Evolutionary conservation across 179 eudicot genomes (phyloP), one percentile per base, ranked within the genome.

Genomic region (Gypsophila paniculata): DNA sequence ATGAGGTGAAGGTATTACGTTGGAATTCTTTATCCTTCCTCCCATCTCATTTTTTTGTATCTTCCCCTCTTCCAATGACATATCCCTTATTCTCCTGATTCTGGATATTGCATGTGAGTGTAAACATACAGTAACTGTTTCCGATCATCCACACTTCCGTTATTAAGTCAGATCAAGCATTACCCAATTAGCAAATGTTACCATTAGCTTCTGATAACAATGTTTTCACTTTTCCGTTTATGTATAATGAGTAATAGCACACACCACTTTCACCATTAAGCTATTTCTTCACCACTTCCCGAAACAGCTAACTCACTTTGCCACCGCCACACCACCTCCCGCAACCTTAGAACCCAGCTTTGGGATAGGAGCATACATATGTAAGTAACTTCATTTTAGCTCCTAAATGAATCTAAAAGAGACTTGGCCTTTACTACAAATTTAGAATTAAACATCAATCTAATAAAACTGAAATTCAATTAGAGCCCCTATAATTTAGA

Each of bases 241-340:
- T 10, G 69, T 48, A 44, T 26, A 23, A n/a, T n/a, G 21, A 65
- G 44, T 11, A 29, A 23, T 11, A 9, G 18, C 29, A 65, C 53
- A 22, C 44, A 11, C 36, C 36, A 44, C 36, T 65, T 46, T 44
- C 53, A 44, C 55, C 69, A 44, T 65, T 65, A 44, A 48, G 14
- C 53, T 65, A 23, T 12, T 44, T 29, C 69, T 13, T 61, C 15
- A 29, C 44, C 21, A 29, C 42, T 61, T 61, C 65, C 65, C 10
- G 14, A 29, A 61, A 29, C 42, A 23, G 21, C 19, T 14, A 53
- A 53, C 21, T 19, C 58, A 6, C 22, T 53, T 53, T 19, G 25
- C 58, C 10, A 17, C 58, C 58, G 22, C 58, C 21, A 53, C 58
- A 48, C 3, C 53, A 11, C 17, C 12, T 48, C 53, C 17, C 14